Percentiles rank a stretch among this genome's conserved stretches.
phyloP scores from a whole-genome alignment of 257 asterid genomes.

The Solanum chiquidenum region DNA sequence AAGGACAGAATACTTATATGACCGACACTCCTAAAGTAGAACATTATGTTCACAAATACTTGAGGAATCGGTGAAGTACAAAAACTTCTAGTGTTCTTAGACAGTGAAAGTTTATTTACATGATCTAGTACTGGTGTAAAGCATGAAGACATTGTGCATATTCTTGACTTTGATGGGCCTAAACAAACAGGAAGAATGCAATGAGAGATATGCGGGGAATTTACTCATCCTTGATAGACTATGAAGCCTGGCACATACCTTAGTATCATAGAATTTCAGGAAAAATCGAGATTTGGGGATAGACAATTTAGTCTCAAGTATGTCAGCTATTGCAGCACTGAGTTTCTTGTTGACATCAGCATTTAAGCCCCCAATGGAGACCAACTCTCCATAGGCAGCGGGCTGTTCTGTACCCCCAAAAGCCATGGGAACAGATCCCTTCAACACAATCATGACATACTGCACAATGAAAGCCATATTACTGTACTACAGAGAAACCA shows the following conservation, averaged over 20 bases:
- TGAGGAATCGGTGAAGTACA: background rate
- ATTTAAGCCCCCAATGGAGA: conserved; percentile 78
- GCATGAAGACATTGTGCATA: conserved; percentile 89
- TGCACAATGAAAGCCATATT: conserved; percentile 19
- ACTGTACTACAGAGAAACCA: background rate
- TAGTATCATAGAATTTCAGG: conserved; percentile 86
- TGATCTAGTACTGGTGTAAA: conserved; percentile 72
- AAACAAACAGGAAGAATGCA: conserved; percentile 62
- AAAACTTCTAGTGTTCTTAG: conserved; percentile 17
- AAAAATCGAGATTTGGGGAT: conserved; percentile 74
- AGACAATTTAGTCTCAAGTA: conserved; percentile 70
- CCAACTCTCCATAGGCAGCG: conserved; percentile 83
- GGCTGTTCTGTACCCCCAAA: conserved; percentile 92
- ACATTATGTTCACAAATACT: background rate
- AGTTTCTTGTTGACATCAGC: conserved; percentile 80
- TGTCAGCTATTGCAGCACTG: conserved; percentile 68
- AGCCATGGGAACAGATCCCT: conserved; percentile 89
- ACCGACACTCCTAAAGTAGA: background rate
- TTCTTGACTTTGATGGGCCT: conserved; percentile 79
- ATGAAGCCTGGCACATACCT: conserved; percentile 35
- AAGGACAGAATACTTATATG: background rate
- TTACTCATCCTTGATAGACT: conserved; percentile 2
- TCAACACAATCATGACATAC: conserved; percentile 93
- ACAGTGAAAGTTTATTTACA: conserved; percentile 37
- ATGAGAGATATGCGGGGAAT: conserved; percentile 34